Evolutionary conservation across 768 basidiomycete genomes (phyloP).

Genomic region (Mycena indigotica): DNA sequence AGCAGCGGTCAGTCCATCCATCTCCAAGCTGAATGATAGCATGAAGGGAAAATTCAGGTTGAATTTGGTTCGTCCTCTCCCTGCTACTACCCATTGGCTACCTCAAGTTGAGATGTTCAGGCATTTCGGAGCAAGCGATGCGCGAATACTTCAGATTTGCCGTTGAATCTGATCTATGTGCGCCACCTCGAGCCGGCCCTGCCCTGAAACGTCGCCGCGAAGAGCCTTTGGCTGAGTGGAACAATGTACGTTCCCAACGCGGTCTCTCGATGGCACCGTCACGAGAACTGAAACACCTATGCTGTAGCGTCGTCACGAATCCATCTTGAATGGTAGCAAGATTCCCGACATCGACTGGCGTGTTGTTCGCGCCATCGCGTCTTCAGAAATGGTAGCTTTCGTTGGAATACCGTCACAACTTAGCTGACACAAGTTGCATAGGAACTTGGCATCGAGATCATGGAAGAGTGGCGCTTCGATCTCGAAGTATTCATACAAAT

Average conservation of each 20-base stretch:
- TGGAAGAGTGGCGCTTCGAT: conserved; percentile 13
- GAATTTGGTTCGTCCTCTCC: too few species aligned
- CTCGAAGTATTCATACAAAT: neutral
- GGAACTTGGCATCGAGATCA: too few species aligned
- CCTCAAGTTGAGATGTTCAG: neutral
- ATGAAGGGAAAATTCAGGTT: too few species aligned
- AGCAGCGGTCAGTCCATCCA: neutral
- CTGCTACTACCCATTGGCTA: too few species aligned
- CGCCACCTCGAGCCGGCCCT: conserved; percentile 12
- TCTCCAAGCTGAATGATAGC: too few species aligned
- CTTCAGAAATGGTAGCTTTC: conserved; percentile 21
- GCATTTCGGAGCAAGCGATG: conserved; percentile 17
- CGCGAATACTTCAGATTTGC: conserved; percentile 9
- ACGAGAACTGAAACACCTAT: too few species aligned
- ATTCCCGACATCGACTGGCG: conserved; percentile 18
- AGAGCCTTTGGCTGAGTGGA: conserved; percentile 14
- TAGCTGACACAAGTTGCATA: too few species aligned
- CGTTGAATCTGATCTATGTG: conserved; percentile 3
- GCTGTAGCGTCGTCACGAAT: conserved; percentile 7
- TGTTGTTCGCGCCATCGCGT: conserved; percentile 13
- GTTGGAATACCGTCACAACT: too few species aligned
- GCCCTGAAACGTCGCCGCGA: conserved; percentile 14
- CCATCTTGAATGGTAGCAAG: conserved; percentile 14
- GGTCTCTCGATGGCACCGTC: neutral
- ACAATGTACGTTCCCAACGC: conserved; percentile 1